Percentiles rank a stretch among this genome's conserved stretches.
These are phyloP conservation scores for Aspergillus costaricaensis DNA, from an alignment of 2,329 filamentous ascomycete genomes.

Conservation along the genomic window DNA sequence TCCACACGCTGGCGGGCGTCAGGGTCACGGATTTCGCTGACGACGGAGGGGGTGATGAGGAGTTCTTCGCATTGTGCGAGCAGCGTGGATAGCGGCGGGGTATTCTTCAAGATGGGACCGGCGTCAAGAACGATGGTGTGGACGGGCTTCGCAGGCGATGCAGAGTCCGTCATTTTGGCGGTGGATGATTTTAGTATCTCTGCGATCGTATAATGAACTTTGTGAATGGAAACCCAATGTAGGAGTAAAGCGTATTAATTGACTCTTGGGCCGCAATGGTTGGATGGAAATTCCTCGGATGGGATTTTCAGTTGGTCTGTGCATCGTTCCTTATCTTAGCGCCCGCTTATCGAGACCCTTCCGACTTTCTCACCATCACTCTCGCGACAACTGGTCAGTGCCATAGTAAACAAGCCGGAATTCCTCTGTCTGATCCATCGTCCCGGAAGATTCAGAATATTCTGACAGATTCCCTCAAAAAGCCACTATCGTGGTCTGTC, in stretches of 20 bases:
- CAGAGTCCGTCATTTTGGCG: constrained; percentile 43
- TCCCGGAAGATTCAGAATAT: not conserved
- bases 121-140: constrained; percentile 87
- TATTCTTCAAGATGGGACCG: constrained; percentile 90
- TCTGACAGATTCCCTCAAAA: not conserved
- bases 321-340: constrained; percentile 43
- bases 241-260: not conserved
- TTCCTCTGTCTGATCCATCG: not conserved
- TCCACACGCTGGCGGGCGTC: constrained; percentile 79
- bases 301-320: constrained; percentile 39
- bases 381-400: not conserved
- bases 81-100: constrained; percentile 80
- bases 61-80: constrained; percentile 74
- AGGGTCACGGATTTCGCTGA: constrained; percentile 84
- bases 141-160: constrained; percentile 61
- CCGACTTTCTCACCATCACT: no score
- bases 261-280: not conserved
- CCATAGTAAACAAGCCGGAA: not conserved
- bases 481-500: not conserved
- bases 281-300: constrained; percentile 15
- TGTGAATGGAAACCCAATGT: not conserved
- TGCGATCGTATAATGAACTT: not conserved
- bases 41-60: constrained; percentile 80
- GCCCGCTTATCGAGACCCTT: constrained; percentile 12
- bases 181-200: not conserved